A percentile compares a stretch with the other conserved stretches of the same genome.
These are phyloP conservation scores for Umbelopsis isabellina DNA, from an alignment of 192 early-diverging fungal genomes.

Conservation along the genomic window DNA sequence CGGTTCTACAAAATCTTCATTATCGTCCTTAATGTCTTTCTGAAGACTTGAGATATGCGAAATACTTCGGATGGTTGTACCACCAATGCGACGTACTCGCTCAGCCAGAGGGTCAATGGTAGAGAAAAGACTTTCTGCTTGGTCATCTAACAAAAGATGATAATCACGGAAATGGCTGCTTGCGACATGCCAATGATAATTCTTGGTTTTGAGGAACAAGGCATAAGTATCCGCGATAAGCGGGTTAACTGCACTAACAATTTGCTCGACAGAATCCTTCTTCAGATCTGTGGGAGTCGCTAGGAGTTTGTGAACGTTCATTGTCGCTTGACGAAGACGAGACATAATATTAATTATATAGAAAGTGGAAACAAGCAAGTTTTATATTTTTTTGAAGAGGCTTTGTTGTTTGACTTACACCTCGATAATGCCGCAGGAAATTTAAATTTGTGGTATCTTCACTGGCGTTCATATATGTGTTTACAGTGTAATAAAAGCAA, in stretches of 20 bases:
- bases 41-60: conserved; percentile 21
- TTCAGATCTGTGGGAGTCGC: conserved; percentile 21
- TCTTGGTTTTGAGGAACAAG: conserved; percentile 21
- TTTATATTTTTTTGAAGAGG: not conserved
- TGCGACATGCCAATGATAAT: conserved; percentile 23
- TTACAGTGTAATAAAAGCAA: too few species aligned
- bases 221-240: conserved; percentile 23
- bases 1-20: conserved; percentile 20
- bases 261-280: not conserved
- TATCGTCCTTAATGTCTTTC: conserved; percentile 22
- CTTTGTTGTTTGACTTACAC: too few species aligned
- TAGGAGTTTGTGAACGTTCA: conserved; percentile 10
- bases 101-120: conserved; percentile 22
- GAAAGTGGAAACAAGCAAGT: not conserved
- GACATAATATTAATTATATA: not conserved
- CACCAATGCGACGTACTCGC: conserved; percentile 26
- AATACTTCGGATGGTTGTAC: conserved; percentile 14
- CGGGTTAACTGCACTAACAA: not conserved
- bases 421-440: too few species aligned
- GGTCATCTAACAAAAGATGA: conserved; percentile 22
- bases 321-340: conserved; percentile 12
- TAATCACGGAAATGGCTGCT: conserved; percentile 27
- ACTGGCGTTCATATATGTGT: too few species aligned
- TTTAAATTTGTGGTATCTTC: too few species aligned
- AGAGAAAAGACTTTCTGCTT: not conserved